These are phyloP conservation scores for Neurospora sp. DNA, from an alignment of 495 filamentous ascomycete genomes.

Conservation along the genomic window DNA sequence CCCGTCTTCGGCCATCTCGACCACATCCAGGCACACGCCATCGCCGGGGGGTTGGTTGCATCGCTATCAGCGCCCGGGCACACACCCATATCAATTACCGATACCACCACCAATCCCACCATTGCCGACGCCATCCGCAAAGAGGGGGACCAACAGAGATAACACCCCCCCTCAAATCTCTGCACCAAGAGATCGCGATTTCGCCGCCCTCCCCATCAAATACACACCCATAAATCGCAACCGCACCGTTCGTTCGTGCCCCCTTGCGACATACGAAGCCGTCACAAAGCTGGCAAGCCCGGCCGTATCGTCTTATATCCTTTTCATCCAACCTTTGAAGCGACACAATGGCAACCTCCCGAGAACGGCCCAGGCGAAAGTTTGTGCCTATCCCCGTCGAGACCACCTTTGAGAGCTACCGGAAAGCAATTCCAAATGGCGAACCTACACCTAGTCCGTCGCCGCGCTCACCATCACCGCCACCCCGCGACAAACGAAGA, in stretches of 20 bases:
- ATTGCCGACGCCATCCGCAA: neutral
- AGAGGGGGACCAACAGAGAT: neutral
- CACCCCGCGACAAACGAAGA: conserved; percentile 28
- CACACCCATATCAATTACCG: neutral
- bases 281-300: neutral
- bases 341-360: conserved; percentile 15
- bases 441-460: conserved; percentile 44
- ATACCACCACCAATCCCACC: neutral
- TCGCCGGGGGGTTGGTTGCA: neutral
- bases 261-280: neutral
- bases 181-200: neutral
- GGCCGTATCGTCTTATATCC: neutral
- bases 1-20: neutral
- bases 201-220: neutral
- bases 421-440: conserved; percentile 29
- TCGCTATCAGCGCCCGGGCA: neutral
- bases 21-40: neutral
- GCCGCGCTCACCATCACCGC: conserved; percentile 28
- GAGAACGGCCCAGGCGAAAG: conserved; percentile 29
- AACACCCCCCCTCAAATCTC: neutral
- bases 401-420: conserved; percentile 45
- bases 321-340: neutral
- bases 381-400: conserved; percentile 53
- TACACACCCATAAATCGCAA: neutral
- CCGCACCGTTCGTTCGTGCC: neutral